Percentiles rank a stretch among this genome's conserved stretches.
Conservation (phyloP, 352 stramenopile species). For the Phytophthora sp. region DNA sequence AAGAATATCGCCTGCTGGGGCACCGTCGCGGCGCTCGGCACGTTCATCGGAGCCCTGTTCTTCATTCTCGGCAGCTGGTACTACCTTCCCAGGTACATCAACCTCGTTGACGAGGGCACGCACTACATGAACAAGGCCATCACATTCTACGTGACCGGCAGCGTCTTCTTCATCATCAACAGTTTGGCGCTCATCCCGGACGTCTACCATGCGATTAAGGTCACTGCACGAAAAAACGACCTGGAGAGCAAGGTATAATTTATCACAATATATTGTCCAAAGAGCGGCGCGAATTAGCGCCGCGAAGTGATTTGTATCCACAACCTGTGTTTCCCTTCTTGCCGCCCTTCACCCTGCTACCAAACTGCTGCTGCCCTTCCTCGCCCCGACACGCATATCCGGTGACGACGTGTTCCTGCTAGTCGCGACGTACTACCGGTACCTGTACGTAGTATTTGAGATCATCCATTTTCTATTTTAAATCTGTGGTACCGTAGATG, state of each 20-base stretch:
- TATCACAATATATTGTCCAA: conserved; percentile 31
- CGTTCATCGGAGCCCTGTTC: conserved; percentile 66
- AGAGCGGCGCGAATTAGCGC: conserved; percentile 15
- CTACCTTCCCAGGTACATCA: conserved; percentile 83
- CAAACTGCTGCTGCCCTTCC: not conserved
- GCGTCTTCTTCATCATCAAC: conserved; percentile 83
- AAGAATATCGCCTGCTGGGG: conserved; percentile 66
- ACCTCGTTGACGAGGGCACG: conserved; percentile 55
- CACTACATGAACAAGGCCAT: conserved; percentile 82
- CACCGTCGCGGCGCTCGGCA: conserved; percentile 52
- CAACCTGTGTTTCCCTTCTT: not conserved
- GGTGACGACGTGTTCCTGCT: conserved; percentile 12
- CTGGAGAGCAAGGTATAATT: conserved; percentile 36
- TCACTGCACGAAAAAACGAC: conserved; percentile 18
- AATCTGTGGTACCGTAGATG: not conserved
- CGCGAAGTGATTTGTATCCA: conserved; percentile 13
- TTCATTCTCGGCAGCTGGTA: conserved; percentile 86
- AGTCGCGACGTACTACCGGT: too few relatives aligned
- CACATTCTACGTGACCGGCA: conserved; percentile 75
- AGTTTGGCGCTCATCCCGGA: conserved; percentile 62
- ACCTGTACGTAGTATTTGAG: conserved; percentile 1
- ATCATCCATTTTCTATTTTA: conserved; percentile 19
- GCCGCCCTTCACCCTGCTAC: not conserved
- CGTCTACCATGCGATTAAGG: conserved; percentile 53
- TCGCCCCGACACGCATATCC: not conserved